Evolutionary conservation across 83 land plant species (phyloP).

Genomic region (Picea abies): DNA sequence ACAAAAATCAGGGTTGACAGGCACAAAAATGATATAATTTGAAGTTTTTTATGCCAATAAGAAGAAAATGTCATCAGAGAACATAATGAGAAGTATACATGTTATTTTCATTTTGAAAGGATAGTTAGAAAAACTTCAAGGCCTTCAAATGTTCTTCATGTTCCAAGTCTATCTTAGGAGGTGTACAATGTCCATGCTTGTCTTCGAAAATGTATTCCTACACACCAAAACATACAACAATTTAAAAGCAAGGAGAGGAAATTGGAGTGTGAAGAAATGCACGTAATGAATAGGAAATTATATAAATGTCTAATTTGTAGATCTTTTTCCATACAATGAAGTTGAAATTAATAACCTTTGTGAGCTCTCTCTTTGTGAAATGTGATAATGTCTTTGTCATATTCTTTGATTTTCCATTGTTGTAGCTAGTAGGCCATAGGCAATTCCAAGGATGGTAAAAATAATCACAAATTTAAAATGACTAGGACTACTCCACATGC

Average conservation of each 20-base stretch:
- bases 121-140: conserved; percentile 30
- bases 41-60: no score
- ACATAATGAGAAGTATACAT: no score
- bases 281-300: not conserved
- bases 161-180: conserved; percentile 74
- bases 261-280: not conserved
- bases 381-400: conserved; percentile 96
- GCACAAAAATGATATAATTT: no score
- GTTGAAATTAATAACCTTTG: conserved; percentile 56
- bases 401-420: conserved; percentile 93
- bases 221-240: conserved; percentile 15
- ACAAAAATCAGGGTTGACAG: no score
- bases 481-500: conserved; percentile 85
- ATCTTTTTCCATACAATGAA: not conserved
- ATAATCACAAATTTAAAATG: conserved; percentile 67
- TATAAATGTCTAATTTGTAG: not conserved
- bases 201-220: conserved; percentile 92
- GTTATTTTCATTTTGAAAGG: no score
- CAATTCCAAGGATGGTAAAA: conserved; percentile 89
- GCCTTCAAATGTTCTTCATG: conserved; percentile 73
- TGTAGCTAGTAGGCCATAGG: conserved; percentile 91
- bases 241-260: conserved; percentile 22
- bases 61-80: no score
- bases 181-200: conserved; percentile 71
- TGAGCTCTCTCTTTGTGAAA: conserved; percentile 92